Evolutionary conservation across 768 basidiomycete species (phyloP).

Genomic region (Lyophyllum atratum): DNA sequence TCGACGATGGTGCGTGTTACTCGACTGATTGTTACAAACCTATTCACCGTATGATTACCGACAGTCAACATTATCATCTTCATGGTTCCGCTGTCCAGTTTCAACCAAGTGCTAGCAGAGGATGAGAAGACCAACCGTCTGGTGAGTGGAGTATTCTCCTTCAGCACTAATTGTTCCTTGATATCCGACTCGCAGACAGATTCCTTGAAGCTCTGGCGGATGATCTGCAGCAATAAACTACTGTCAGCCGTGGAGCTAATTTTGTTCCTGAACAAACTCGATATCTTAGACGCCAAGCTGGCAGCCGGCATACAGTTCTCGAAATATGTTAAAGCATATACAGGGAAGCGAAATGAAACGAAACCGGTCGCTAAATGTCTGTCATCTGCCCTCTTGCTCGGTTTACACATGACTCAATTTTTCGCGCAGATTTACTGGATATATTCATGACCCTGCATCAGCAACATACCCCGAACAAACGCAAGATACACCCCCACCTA

Average conservation of each 20-base stretch:
- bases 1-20: constrained; percentile 55
- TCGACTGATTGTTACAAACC: not conserved
- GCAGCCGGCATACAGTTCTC: constrained; percentile 51
- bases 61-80: constrained; percentile 68
- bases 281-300: constrained; percentile 58
- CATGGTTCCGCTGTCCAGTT: constrained; percentile 64
- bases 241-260: constrained; percentile 56
- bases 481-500: constrained; percentile 53
- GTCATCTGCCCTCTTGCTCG: constrained; percentile 21
- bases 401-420: not conserved
- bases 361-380: constrained; percentile 56
- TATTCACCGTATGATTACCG: not conserved
- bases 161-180: not conserved
- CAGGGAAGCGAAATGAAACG: constrained; percentile 50
- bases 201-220: constrained; percentile 60
- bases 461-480: constrained; percentile 45
- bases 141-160: constrained; percentile 33
- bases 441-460: constrained; percentile 53
- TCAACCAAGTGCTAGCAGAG: constrained; percentile 64
- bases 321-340: constrained; percentile 57
- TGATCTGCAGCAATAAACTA: constrained; percentile 58
- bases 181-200: constrained; percentile 41
- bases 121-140: constrained; percentile 61
- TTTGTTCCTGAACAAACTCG: constrained; percentile 64
- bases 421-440: constrained; percentile 46